These are phyloP conservation scores for Neonectria neomacrospora DNA, from an alignment of 2,329 filamentous ascomycete genomes.

Conservation along the genomic window DNA sequence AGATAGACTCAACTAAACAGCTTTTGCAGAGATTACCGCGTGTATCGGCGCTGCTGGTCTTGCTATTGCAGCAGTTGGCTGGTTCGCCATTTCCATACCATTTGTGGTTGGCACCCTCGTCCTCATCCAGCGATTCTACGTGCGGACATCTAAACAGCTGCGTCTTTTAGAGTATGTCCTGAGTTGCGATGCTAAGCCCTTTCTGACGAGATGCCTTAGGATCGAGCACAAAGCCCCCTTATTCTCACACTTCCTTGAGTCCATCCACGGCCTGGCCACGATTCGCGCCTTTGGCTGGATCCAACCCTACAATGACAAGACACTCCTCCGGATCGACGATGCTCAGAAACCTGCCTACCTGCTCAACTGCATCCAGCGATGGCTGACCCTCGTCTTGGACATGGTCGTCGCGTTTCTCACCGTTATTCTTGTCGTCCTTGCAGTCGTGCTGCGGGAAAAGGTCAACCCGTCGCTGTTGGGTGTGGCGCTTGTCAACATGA, in stretches of 20 bases:
- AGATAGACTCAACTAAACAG: conserved; percentile 1
- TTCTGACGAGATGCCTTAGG: conserved; percentile 27
- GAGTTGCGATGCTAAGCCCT: rapidly evolving
- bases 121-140: conserved; percentile 62
- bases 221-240: conserved; percentile 50
- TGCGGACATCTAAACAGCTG: conserved; percentile 66
- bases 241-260: conserved; percentile 49
- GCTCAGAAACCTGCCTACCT: conserved; percentile 66
- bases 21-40: conserved; percentile 40
- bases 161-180: conserved; percentile 59
- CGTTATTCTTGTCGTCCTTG: conserved; percentile 51
- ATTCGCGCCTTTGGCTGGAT: conserved; percentile 55
- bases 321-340: conserved; percentile 52
- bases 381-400: conserved; percentile 63
- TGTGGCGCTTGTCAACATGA: conserved; percentile 52
- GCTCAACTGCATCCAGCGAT: conserved; percentile 62
- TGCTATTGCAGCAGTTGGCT: conserved; percentile 56
- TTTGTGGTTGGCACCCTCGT: conserved; percentile 55
- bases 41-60: conserved; percentile 58
- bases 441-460: conserved; percentile 49
- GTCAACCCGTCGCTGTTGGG: conserved; percentile 49
- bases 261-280: conserved; percentile 46
- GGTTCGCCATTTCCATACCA: conserved; percentile 58
- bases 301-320: conserved; percentile 51
- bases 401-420: conserved; percentile 62